Conservation (phyloP, 2,329 filamentous ascomycete genomes). For the Grosmannia clavigera region DNA sequence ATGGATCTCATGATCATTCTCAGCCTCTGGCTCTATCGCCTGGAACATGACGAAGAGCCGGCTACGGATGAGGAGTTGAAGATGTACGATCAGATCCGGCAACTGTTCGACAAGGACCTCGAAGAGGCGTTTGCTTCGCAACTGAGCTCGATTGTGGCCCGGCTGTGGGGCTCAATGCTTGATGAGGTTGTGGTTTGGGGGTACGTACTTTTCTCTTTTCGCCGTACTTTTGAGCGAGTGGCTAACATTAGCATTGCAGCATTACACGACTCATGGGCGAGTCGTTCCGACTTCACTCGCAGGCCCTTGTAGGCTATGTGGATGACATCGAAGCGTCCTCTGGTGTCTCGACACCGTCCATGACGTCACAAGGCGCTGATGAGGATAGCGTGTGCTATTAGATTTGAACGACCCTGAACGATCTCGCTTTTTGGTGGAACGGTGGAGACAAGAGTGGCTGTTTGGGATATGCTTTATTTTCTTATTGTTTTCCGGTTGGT, state of each 20-base stretch:
- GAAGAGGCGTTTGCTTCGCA: conserved; percentile 71
- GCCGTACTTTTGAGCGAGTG: neutral
- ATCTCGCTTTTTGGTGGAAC: conserved; percentile 13
- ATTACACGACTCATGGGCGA: conserved; percentile 96
- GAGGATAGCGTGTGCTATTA: conserved; percentile 58
- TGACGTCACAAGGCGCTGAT: conserved; percentile 59
- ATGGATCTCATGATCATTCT: conserved; percentile 97
- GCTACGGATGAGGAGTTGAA: conserved; percentile 69
- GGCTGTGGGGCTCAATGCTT: conserved; percentile 94
- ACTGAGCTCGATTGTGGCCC: conserved; percentile 87
- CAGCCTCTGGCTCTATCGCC: conserved; percentile 93
- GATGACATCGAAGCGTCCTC: conserved; percentile 64
- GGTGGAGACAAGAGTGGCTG: conserved; percentile 9
- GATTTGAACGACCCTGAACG: conserved; percentile 35
- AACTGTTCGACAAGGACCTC: conserved; percentile 81
- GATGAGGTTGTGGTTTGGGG: conserved; percentile 99
- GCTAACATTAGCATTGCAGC: conserved; percentile 36
- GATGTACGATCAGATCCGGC: conserved; percentile 89
- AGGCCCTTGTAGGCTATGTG: conserved; percentile 89
- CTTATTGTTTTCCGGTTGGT: conserved; percentile 10
- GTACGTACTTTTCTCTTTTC: conserved; percentile 45
- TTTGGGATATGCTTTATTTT: conserved; percentile 9
- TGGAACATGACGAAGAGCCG: conserved; percentile 96
- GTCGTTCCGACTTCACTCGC: conserved; percentile 91
- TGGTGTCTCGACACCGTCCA: conserved; percentile 58